These are phyloP conservation scores for Dothistroma pini DNA, from an alignment of 2,329 filamentous ascomycete genomes.

Conservation along the genomic window DNA sequence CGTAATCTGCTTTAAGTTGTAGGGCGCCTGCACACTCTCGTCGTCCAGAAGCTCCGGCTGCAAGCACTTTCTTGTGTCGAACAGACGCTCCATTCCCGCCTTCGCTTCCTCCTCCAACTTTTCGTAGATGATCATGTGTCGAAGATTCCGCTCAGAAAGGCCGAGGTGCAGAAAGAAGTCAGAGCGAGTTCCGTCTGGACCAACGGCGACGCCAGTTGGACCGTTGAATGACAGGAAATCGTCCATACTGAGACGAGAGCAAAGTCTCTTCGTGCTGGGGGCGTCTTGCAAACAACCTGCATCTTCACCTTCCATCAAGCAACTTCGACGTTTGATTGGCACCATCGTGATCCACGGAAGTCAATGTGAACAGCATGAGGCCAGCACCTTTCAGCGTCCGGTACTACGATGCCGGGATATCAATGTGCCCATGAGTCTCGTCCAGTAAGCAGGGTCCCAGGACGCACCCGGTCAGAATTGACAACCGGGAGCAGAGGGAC, in stretches of 20 bases:
- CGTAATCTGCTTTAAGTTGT: conserved; percentile 19
- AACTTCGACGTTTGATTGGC: neutral
- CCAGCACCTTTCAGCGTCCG: neutral
- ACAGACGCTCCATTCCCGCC: conserved; percentile 21
- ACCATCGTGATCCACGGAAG: neutral
- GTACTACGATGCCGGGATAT: neutral
- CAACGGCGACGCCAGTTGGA: conserved; percentile 13
- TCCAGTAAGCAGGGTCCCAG: neutral
- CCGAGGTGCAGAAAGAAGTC: conserved; percentile 23
- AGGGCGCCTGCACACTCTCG: conserved; percentile 15
- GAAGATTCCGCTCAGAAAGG: conserved; percentile 17
- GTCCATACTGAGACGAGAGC: conserved; percentile 10
- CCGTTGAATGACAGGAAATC: conserved; percentile 13
- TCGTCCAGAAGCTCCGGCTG: conserved; percentile 14
- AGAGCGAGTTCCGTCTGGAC: conserved; percentile 17
- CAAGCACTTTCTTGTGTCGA: conserved; percentile 16
- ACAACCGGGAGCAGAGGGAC: neutral
- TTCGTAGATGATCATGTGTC: conserved; percentile 19
- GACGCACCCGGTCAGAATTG: neutral
- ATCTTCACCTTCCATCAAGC: neutral
- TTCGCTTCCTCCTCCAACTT: conserved; percentile 24
- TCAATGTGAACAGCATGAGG: neutral
- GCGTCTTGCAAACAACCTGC: neutral
- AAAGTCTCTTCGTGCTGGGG: neutral
- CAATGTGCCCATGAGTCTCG: neutral